Base-by-base conservation (phyloP, 305 asterid genomes). In the Fraxinus nigra region DNA sequence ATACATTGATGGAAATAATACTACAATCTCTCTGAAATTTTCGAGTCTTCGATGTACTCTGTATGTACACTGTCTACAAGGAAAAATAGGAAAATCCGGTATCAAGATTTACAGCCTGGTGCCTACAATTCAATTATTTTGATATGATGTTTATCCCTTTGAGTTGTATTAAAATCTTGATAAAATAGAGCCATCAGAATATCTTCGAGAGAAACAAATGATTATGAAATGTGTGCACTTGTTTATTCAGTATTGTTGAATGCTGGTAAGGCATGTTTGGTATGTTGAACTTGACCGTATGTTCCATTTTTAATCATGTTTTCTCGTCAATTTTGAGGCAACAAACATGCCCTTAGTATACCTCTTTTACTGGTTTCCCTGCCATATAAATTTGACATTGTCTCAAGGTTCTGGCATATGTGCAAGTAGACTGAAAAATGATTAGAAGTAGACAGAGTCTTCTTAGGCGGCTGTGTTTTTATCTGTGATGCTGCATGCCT, bases 1-100 rank as follows among this genome's bases (percentile, higher is more conserved):
- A 10, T 67, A 22, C 13, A 46, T 77, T 32, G 83, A 80, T 81
- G 88, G 86, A 81, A 89, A 86, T 80, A 84, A 46, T 75, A 72
- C 79, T 74, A 73, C 43, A 67, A 77, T 83, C 10, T 9, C 75
- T 43, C 51, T 38, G n/a, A 56, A 56, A 54, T 46, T 75, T 82
- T 48, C 76, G 69, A 33, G 10, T 81, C 84, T 75, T 30, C 14
- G 79, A 33, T 72, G 75, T 48, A 37, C 73, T 67, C 59, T 4
- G 16, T 69, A 10, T 69, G 43, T 48, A 61, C 35, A 54, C 11
- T 9, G 3, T 24, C 37, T 51, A 10, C 8, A 70, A 43, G 79
- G 56, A 70, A 38, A 43, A 70, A 61, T 11, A 77, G 70, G 18
- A 80, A 38, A 83, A 65, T 67, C 10, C 16, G 10, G 24, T 30